Percentiles rank a stretch among this genome's conserved stretches.
Evolutionary conservation across 352 stramenopile genomes (phyloP).

Genomic region (Aphanomyces stellatus): DNA sequence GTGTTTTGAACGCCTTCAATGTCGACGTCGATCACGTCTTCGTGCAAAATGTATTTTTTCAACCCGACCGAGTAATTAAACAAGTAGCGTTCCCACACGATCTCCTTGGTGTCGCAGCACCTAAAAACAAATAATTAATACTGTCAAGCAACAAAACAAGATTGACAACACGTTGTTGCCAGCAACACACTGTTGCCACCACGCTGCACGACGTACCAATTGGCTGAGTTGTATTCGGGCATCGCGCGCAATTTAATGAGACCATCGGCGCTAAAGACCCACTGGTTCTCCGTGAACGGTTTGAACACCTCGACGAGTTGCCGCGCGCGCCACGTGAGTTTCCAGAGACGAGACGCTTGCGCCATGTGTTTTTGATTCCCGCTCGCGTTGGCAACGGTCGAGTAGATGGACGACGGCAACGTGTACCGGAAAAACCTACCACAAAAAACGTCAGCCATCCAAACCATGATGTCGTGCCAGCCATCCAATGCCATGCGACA

Average conservation of each 20-base stretch:
- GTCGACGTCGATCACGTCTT: constrained; percentile 78
- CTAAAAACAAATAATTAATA: too few species aligned
- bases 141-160: too few species aligned
- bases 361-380: constrained; percentile 55
- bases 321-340: constrained; percentile 64
- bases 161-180: neutral
- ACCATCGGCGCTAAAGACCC: constrained; percentile 58
- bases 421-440: constrained; percentile 52
- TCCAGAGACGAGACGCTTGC: constrained; percentile 55
- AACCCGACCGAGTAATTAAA: constrained; percentile 78
- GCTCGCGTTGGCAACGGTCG: constrained; percentile 54
- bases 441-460: neutral
- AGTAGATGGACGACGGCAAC: constrained; percentile 74
- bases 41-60: constrained; percentile 74
- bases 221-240: neutral
- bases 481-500: too few species aligned
- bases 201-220: constrained; percentile 6
- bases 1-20: constrained; percentile 73
- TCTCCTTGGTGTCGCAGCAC: constrained; percentile 61
- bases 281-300: constrained; percentile 82
- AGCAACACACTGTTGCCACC: too few species aligned
- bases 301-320: constrained; percentile 78
- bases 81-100: constrained; percentile 80
- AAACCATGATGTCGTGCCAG: neutral
- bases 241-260: constrained; percentile 19